Base-by-base conservation (phyloP, 257 asterid species). In the Solanum chiquidenum region DNA sequence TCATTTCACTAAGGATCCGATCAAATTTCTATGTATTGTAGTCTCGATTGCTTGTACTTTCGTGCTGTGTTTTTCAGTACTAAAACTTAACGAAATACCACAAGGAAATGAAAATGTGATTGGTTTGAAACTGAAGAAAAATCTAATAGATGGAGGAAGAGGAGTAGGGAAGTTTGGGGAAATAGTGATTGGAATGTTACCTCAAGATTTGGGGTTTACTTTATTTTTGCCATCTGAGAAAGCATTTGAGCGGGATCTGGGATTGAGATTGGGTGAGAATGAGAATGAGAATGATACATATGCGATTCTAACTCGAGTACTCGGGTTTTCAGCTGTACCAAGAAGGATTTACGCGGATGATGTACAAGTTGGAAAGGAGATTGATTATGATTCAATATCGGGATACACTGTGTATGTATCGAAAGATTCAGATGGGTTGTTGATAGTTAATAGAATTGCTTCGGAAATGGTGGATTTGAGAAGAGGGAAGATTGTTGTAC, bases 301-400 rank as follows among this genome's bases (percentile, higher is more conserved):
- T 88, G 98, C 98, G 9, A 73, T 91, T 23, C 92, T 96, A 80
- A 95, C 95, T 88, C 94, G 97, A 1, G 89, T 95, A 3, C 75
- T 94, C 42, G 98, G 98, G 5, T 94, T 95, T 84, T 90, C 98
- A 9, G 94, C 95, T n/a, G 95, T 96, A 80, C 94, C 98, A 33
- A 86, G 92, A 76, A 86, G 87, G 93, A 94, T 96, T 77, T 21
- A 76, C 9, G 83, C 89, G 69, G 92, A 31, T 86, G 91, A 92
- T 87, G 90, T 95, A 89, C 90, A 87, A 49, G 7, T 9, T 29
- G 94, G 90, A 5, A 86, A 89, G 90, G 94, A 93, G 92, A 86
- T 86, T 42, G 86, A 66, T 35, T 92, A 91, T 90, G 95, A 92
- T 87, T 95, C 98, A 10, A 80, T 96, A 82, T 92, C 94, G 31